These are phyloP conservation scores for Arthrobotrys megalospora DNA, from an alignment of 2,329 filamentous ascomycete genomes.

Conservation along the genomic window DNA sequence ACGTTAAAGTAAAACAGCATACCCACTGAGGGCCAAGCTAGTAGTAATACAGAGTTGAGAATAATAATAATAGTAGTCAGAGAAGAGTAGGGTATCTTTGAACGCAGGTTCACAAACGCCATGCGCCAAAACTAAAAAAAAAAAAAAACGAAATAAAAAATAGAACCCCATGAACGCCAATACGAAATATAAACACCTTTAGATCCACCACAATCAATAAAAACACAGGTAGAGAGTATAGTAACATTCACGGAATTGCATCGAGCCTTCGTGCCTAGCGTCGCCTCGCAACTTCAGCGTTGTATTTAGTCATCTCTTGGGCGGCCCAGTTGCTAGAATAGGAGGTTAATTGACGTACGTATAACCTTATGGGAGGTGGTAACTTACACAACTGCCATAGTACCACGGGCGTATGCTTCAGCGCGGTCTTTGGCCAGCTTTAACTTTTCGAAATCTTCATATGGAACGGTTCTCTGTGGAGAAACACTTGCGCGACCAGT, in stretches of 20 bases:
- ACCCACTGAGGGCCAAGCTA: neutral
- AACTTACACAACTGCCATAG: constrained; percentile 54
- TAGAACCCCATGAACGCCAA: neutral
- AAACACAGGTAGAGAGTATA: neutral
- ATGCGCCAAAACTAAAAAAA: constrained; percentile 35
- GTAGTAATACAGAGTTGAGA: constrained; percentile 12
- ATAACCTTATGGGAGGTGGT: neutral
- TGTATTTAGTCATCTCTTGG: constrained; percentile 13
- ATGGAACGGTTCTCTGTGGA: constrained; percentile 16
- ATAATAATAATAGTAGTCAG: constrained; percentile 22
- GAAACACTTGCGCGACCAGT: constrained; percentile 1
- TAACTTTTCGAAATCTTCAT: constrained; percentile 34
- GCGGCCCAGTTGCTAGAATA: constrained; percentile 20
- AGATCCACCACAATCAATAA: neutral
- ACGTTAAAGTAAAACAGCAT: neutral
- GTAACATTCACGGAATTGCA: neutral
- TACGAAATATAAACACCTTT: constrained; percentile 7
- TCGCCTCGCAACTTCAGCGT: neutral
- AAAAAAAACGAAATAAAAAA: constrained; percentile 12
- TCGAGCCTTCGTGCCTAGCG: neutral
- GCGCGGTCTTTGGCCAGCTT: constrained; percentile 48
- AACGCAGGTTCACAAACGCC: constrained; percentile 39
- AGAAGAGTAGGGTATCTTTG: constrained; percentile 45
- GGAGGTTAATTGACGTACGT: neutral
- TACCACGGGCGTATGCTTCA: constrained; percentile 43